phyloP scores from a whole-genome alignment of 2,329 filamentous ascomycete genomes.

The Dactylellina cionopaga region DNA sequence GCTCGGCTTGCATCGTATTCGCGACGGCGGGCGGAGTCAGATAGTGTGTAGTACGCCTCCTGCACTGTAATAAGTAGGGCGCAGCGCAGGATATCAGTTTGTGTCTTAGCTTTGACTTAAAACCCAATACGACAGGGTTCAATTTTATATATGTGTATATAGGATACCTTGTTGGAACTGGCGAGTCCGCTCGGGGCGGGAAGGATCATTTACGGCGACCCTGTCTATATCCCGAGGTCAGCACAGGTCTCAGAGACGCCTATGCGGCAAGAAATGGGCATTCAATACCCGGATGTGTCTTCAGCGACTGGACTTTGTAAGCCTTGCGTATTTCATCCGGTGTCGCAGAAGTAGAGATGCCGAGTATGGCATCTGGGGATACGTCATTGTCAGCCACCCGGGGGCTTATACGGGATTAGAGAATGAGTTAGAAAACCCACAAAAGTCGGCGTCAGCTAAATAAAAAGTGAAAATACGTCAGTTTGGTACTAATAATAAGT shows the following conservation, averaged over 20 bases:
- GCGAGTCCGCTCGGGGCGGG: slow-evolving; percentile 81
- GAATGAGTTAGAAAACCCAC: neutral
- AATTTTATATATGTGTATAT: neutral
- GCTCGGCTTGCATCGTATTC: slow-evolving; percentile 79
- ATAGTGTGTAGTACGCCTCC: slow-evolving; percentile 88
- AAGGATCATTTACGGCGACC: slow-evolving; percentile 82
- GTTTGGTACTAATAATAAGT: neutral
- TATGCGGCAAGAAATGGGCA: neutral
- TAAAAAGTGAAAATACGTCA: neutral
- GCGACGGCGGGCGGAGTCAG: slow-evolving; percentile 77
- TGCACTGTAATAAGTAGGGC: too few species aligned
- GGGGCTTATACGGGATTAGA: neutral
- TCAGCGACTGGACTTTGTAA: slow-evolving; percentile 68
- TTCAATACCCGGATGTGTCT: slow-evolving; percentile 40
- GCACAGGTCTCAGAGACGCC: too few species aligned
- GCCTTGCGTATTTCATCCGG: slow-evolving; percentile 88
- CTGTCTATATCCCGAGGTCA: too few species aligned
- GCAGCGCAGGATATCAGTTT: too few species aligned
- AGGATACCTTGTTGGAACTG: slow-evolving; percentile 81
- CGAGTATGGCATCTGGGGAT: slow-evolving; percentile 76
- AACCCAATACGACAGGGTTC: too few species aligned
- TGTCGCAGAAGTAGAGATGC: slow-evolving; percentile 76
- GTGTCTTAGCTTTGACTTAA: too few species aligned
- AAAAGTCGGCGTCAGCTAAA: slow-evolving; percentile 47
- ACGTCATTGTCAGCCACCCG: neutral